Evolutionary conservation across 441 rosid genomes (phyloP), one percentile per base, ranked within the genome.

Genomic region (Euphorbia celastroides): DNA sequence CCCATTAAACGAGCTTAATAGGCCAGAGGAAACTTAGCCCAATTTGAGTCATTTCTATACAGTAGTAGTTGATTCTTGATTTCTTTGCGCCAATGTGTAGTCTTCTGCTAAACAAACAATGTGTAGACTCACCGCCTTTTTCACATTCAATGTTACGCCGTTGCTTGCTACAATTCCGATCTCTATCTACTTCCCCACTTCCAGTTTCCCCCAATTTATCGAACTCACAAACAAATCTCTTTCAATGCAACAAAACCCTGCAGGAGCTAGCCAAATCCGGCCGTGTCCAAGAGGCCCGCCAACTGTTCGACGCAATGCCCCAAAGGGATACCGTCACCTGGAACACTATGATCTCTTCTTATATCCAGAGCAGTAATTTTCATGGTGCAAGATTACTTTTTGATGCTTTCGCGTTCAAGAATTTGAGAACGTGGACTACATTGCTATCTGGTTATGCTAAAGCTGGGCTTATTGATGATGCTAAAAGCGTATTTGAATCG

Each of bases 381-480:
- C n/a, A 9, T 10, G 72, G 70, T 48, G 80, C 80, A 1, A 72
- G 51, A 38, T 46, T 41, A 23, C 67, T 72, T 32, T 72, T 76
- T 19, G 67, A 50, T 57, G 41, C 54, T 30, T 69, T 51, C 41
- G 60, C n/a, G 34, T 16, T 4, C 60, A 76, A 69, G 54, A 68
- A 72, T 72, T 61, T 76, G 7, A 69, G 66, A 41, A 76, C 77
- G 8, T 76, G 77, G 77, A 76, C 77, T 16, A 72, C 67, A 16
- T 70, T 77, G 54, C 70, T 77, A n/a, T 70, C 75, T 30, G 80
- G 77, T 28, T 70, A 66, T 44, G 77, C 77, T 0, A 82, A 72
- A 72, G 51, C 54, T 48, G 95, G 93, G 22, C 80, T 81, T 51
- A 58, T 88, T 60, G 77, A 79, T 41, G 86, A 86, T 77, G 88